A percentile compares a stretch with the other conserved stretches of the same genome.
Evolutionary conservation across 1,139 yeast species (phyloP).

Genomic region (Geotrichum aggregatum): DNA sequence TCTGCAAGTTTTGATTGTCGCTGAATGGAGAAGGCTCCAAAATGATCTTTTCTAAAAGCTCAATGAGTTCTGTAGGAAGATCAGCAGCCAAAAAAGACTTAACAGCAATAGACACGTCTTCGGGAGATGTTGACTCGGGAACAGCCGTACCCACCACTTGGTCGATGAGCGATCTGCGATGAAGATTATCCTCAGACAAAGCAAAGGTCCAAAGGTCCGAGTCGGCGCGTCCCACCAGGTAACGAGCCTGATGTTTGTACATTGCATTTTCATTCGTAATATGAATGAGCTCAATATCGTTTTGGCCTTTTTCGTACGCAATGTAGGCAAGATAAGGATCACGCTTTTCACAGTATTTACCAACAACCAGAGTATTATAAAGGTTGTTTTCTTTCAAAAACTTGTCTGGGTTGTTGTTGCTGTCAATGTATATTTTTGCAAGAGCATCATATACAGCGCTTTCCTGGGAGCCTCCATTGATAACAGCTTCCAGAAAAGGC

Average conservation of each 20-base stretch:
- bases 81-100: constrained; percentile 97
- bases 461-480: constrained; percentile 83
- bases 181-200: constrained; percentile 66
- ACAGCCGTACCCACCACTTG: constrained; percentile 95
- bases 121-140: constrained; percentile 92
- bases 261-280: constrained; percentile 95
- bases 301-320: constrained; percentile 91
- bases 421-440: constrained; percentile 96
- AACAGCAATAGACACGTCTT: constrained; percentile 91
- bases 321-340: constrained; percentile 97
- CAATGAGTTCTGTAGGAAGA: constrained; percentile 78
- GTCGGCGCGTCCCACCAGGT: constrained; percentile 81
- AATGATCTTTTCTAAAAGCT: constrained; percentile 88
- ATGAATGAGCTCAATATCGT: constrained; percentile 81
- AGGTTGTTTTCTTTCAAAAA: constrained; percentile 85
- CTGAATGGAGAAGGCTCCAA: constrained; percentile 95
- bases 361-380: constrained; percentile 90
- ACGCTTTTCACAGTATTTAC: constrained; percentile 97
- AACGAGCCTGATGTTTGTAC: constrained; percentile 99
- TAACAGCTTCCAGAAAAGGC: constrained; percentile 88
- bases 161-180: constrained; percentile 86
- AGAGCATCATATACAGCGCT: constrained; percentile 92
- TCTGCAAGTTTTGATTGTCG: constrained; percentile 92
- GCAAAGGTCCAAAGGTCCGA: constrained; percentile 77
- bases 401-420: constrained; percentile 95